Conservation (phyloP, 306 rosid species). For the Cercis canadensis region DNA sequence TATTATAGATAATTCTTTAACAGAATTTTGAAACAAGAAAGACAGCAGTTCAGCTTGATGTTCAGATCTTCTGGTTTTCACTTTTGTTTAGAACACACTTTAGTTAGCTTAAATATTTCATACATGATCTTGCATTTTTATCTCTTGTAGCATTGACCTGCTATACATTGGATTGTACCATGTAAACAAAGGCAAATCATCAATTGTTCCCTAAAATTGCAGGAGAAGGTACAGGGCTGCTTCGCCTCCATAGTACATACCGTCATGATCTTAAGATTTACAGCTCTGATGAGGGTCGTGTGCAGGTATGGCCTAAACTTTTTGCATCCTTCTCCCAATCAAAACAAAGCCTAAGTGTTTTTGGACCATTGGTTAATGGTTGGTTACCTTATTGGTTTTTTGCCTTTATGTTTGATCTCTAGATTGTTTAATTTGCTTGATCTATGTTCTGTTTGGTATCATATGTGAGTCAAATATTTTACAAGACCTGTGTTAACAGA, state of each 20-base stretch:
- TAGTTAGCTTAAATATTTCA: slow-evolving; percentile 1
- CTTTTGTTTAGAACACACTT: background rate
- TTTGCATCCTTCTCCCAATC: slow-evolving; percentile 12
- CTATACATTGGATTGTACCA: slow-evolving; percentile 26
- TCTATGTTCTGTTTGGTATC: slow-evolving; percentile 37
- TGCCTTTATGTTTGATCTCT: slow-evolving; percentile 30
- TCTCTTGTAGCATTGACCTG: slow-evolving; percentile 30
- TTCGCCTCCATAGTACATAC: slow-evolving; percentile 97
- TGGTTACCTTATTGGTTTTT: slow-evolving; percentile 17
- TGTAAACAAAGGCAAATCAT: slow-evolving; percentile 29
- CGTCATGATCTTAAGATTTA: slow-evolving; percentile 97
- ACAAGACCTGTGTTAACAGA: slow-evolving; percentile 59
- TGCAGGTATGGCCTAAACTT: slow-evolving; percentile 71
- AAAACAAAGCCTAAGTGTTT: slow-evolving; percentile 19
- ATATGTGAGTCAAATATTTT: slow-evolving; percentile 31
- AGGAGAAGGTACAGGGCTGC: slow-evolving; percentile 99
- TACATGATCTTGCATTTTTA: slow-evolving; percentile 21
- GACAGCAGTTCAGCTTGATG: background rate
- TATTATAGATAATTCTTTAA: background rate
- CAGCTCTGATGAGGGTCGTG: slow-evolving; percentile 99
- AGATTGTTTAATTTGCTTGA: slow-evolving; percentile 27
- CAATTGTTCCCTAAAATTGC: slow-evolving; percentile 45
- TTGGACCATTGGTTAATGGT: background rate
- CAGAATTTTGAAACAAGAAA: background rate
- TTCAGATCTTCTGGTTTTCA: background rate